Conservation (phyloP, 169 alveolate genomes). For the Blepharisma undulans region DNA sequence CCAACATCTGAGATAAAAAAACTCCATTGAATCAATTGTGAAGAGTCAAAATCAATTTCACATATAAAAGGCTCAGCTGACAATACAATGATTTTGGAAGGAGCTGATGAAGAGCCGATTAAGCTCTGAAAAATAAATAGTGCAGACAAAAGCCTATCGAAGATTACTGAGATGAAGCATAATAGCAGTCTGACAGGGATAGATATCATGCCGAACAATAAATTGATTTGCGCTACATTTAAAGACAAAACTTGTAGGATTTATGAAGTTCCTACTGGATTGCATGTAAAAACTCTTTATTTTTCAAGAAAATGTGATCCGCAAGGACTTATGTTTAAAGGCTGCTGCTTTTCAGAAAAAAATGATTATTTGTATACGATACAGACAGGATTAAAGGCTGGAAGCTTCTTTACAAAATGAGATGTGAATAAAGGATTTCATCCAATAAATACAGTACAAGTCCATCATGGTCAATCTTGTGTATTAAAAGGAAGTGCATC, state of each 20-base stretch:
- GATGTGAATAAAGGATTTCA: background rate
- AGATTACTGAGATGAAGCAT: background rate
- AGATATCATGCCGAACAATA: background rate
- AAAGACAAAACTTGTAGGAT: constrained; percentile 6
- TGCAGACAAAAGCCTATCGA: background rate
- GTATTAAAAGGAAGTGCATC: background rate
- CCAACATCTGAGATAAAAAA: background rate
- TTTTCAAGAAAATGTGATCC: background rate
- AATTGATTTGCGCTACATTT: background rate
- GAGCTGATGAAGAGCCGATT: constrained; percentile 23
- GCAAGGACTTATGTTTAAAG: background rate
- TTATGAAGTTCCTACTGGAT: background rate
- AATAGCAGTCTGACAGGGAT: background rate
- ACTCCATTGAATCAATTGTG: background rate
- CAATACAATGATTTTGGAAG: background rate
- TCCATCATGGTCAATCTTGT: background rate
- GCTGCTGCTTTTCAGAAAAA: background rate
- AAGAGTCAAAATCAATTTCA: background rate
- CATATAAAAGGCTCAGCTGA: background rate
- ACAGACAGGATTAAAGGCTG: background rate
- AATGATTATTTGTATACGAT: constrained; percentile 14
- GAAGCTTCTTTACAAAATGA: background rate
- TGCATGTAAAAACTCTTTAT: background rate
- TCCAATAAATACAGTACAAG: constrained; percentile 12
- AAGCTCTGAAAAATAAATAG: constrained; percentile 3